A percentile compares a stretch with the other conserved stretches of the same genome.
phyloP scores from a whole-genome alignment of 2,329 filamentous ascomycete genomes.

The Fusarium sp. region DNA sequence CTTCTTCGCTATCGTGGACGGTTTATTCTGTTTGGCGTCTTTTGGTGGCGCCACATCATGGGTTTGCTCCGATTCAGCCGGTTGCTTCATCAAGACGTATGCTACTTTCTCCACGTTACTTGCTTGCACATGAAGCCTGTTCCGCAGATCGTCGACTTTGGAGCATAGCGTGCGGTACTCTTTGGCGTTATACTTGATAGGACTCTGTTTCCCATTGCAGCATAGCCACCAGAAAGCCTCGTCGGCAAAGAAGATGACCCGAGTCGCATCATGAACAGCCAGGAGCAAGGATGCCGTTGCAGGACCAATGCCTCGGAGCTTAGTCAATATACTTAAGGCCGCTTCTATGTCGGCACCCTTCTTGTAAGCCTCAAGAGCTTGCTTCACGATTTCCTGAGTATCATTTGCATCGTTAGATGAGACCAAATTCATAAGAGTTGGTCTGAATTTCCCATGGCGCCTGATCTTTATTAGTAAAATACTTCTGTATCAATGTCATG shows the following conservation, averaged over 20 bases:
- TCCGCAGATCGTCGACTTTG: conserved; percentile 57
- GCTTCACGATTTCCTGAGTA: conserved; percentile 62
- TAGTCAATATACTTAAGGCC: conserved; percentile 66
- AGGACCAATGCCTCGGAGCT: conserved; percentile 80
- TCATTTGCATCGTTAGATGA: conserved; percentile 68
- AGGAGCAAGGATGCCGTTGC: conserved; percentile 83
- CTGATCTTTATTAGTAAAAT: conserved; percentile 49
- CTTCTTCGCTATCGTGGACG: conserved; percentile 8
- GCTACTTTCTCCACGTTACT: conserved; percentile 78
- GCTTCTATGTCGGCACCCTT: conserved; percentile 55
- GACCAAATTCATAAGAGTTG: conserved; percentile 70
- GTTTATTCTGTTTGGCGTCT: conserved; percentile 13
- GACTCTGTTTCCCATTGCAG: conserved; percentile 61
- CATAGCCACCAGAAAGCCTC: conserved; percentile 81
- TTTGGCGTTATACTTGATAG: conserved; percentile 76
- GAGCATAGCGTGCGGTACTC: conserved; percentile 73
- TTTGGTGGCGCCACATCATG: conserved; percentile 15
- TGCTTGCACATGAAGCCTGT: conserved; percentile 66
- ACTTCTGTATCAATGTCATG: neutral
- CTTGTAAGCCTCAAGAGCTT: conserved; percentile 64
- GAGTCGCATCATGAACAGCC: conserved; percentile 69
- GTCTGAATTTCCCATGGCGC: conserved; percentile 72
- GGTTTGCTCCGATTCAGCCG: conserved; percentile 21
- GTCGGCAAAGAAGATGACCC: conserved; percentile 82
- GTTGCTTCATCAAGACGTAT: conserved; percentile 71